Conservation (phyloP, 2,329 filamentous ascomycete species). For the Dactylellina haptotyla region DNA sequence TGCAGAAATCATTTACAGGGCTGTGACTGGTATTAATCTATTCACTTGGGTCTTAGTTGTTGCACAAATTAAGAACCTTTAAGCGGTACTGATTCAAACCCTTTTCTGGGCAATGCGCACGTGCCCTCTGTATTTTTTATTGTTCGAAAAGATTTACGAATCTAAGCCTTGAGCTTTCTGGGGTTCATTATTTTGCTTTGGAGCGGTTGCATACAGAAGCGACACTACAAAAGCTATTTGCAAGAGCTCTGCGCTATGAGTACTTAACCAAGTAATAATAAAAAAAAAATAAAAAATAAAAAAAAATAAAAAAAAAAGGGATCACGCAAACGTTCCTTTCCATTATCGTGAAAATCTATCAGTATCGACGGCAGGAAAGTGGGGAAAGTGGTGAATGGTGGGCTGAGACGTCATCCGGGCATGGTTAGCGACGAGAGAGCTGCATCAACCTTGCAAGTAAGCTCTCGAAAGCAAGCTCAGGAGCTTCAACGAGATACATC, state of each 20-base stretch:
- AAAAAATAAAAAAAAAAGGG: too few species aligned
- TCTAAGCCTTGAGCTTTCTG: too few species aligned
- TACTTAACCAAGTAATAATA: too few species aligned
- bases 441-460: neutral
- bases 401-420: conserved; percentile 51
- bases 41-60: neutral
- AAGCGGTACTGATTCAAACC: neutral
- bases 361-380: conserved; percentile 31
- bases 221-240: neutral
- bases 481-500: neutral
- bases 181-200: conserved; percentile 1
- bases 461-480: conserved; percentile 3
- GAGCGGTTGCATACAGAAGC: neutral
- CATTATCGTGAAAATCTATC: conserved; percentile 27
- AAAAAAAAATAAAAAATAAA: too few species aligned
- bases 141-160: neutral
- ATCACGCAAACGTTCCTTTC: neutral
- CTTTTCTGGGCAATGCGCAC: conserved; percentile 40
- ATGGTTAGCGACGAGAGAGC: conserved; percentile 31
- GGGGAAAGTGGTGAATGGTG: conserved; percentile 42
- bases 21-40: neutral
- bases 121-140: conserved; percentile 29
- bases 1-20: too few species aligned
- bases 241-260: conserved; percentile 24
- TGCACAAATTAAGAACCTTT: neutral